Evolutionary conservation across 176 grass and related monocot genomes (phyloP).

Genomic region (Microstegium vimineum): DNA sequence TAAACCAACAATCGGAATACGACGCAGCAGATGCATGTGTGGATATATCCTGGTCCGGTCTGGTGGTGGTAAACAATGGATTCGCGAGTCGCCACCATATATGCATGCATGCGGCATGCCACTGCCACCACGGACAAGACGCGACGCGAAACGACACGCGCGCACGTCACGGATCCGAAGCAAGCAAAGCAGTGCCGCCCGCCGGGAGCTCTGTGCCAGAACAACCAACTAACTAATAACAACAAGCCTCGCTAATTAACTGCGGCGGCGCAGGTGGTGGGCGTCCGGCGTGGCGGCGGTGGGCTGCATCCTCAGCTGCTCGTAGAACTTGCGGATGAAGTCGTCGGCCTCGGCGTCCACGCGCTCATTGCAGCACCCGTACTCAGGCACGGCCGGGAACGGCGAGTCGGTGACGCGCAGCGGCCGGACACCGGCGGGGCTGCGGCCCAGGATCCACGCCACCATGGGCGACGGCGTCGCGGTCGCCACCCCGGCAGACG

Average conservation of each 20-base stretch:
- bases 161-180: background rate
- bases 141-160: too few relatives aligned
- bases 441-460: conserved; percentile 61
- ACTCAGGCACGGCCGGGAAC: conserved; percentile 61
- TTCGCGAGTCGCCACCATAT: background rate
- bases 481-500: background rate
- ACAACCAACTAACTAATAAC: too few relatives aligned
- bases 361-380: conserved; percentile 33
- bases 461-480: conserved; percentile 65
- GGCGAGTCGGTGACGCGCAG: conserved; percentile 94
- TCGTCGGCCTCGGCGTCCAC: conserved; percentile 77
- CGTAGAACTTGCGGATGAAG: conserved; percentile 83
- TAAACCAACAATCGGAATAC: background rate
- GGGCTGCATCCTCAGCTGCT: conserved; percentile 79
- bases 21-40: background rate
- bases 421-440: conserved; percentile 46
- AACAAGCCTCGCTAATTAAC: too few relatives aligned
- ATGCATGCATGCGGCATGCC: conserved; percentile 3
- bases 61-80: background rate
- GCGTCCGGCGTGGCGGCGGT: conserved; percentile 42
- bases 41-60: too few relatives aligned
- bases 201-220: background rate
- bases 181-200: background rate
- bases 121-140: too few relatives aligned
- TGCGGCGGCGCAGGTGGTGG: conserved; percentile 5